Evolutionary conservation across 768 basidiomycete genomes (phyloP).

Genomic region (Amyloporia xantha): DNA sequence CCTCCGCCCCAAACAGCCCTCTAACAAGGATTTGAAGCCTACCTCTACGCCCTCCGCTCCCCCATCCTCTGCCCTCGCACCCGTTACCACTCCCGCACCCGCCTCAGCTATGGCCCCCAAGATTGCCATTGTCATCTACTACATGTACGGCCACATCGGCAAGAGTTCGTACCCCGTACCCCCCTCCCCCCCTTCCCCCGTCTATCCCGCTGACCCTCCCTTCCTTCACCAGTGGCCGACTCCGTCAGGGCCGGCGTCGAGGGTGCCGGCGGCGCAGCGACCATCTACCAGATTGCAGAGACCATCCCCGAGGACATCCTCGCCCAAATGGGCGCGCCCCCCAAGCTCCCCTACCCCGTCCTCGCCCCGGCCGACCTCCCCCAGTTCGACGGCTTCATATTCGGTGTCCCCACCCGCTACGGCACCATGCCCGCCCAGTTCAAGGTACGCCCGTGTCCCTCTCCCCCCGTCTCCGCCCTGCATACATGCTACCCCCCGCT

Average conservation of each 20-base stretch:
- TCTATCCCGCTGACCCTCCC: not conserved
- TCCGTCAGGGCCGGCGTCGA: slow-evolving; percentile 36
- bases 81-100: too few species aligned
- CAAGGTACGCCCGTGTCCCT: slow-evolving; percentile 41
- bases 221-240: slow-evolving; percentile 49
- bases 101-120: slow-evolving; percentile 31
- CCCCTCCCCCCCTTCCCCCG: not conserved
- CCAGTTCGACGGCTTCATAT: slow-evolving; percentile 68
- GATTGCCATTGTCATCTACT: slow-evolving; percentile 70
- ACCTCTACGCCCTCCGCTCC: slow-evolving; percentile 6
- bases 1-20: slow-evolving; percentile 1
- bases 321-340: slow-evolving; percentile 59
- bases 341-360: slow-evolving; percentile 68
- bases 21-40: slow-evolving; percentile 1
- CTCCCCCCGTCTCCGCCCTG: not conserved
- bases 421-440: slow-evolving; percentile 78
- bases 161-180: slow-evolving; percentile 48
- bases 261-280: slow-evolving; percentile 36
- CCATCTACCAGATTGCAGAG: slow-evolving; percentile 61
- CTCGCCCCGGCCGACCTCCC: slow-evolving; percentile 50
- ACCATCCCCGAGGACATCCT: slow-evolving; percentile 70
- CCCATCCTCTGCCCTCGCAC: too few species aligned
- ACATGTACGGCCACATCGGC: slow-evolving; percentile 70
- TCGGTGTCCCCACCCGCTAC: slow-evolving; percentile 78
- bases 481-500: slow-evolving; percentile 4